phyloP scores from a whole-genome alignment of 352 stramenopile species.

The Phytophthora podocarpi region DNA sequence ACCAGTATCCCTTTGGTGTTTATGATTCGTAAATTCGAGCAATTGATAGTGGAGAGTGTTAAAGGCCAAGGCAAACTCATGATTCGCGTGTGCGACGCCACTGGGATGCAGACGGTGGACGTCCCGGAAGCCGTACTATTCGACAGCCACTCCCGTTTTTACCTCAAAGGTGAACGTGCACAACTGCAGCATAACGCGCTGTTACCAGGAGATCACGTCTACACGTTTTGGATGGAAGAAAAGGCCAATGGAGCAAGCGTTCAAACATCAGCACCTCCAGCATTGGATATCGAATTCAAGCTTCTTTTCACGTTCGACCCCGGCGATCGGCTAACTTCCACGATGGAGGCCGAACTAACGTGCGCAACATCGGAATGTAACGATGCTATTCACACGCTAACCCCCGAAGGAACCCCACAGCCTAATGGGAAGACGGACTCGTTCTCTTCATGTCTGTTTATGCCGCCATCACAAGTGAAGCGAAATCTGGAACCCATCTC shows the following conservation, averaged over 20 bases:
- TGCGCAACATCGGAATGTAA: slow-evolving; percentile 7
- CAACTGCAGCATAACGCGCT: slow-evolving; percentile 49
- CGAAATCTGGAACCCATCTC: not conserved
- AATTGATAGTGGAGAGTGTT: slow-evolving; percentile 61
- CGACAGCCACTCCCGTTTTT: slow-evolving; percentile 73
- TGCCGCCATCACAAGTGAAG: slow-evolving; percentile 28
- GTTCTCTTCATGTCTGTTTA: slow-evolving; percentile 33
- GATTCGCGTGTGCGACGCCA: slow-evolving; percentile 61
- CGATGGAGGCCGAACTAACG: slow-evolving; percentile 24
- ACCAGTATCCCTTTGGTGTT: slow-evolving; percentile 48
- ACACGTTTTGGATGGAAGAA: slow-evolving; percentile 75
- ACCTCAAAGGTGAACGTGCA: slow-evolving; percentile 44
- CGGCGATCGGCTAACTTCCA: slow-evolving; percentile 22
- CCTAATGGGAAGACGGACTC: not conserved
- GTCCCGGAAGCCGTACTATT: slow-evolving; percentile 70
- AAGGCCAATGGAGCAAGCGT: slow-evolving; percentile 1
- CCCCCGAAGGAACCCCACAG: not conserved
- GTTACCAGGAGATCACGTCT: slow-evolving; percentile 60
- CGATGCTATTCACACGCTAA: slow-evolving; percentile 14
- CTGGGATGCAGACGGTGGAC: slow-evolving; percentile 48
- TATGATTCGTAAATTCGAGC: slow-evolving; percentile 52
- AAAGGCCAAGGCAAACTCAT: slow-evolving; percentile 59
- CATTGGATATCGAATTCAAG: slow-evolving; percentile 50
- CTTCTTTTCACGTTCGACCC: slow-evolving; percentile 45
- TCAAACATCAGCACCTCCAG: slow-evolving; percentile 7